Evolutionary conservation across 306 rosid genomes (phyloP).

Genomic region (Medicago lupulina): DNA sequence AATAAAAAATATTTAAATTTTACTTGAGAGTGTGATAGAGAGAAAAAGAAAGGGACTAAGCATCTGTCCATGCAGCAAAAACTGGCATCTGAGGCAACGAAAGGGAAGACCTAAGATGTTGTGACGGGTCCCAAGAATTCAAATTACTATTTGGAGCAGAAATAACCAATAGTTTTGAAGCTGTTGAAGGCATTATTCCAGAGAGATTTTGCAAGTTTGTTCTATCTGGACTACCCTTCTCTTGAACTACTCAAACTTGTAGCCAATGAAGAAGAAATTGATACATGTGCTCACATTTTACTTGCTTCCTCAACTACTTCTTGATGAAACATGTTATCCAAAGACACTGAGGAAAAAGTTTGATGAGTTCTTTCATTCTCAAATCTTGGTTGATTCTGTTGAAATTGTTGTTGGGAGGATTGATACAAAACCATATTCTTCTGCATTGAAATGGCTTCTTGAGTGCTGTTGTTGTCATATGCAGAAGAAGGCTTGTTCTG

Average conservation of each 20-base stretch:
- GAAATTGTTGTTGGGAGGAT: slow-evolving; percentile 52
- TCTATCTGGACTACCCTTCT: slow-evolving; percentile 73
- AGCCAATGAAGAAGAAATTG: slow-evolving; percentile 77
- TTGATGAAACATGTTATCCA: slow-evolving; percentile 51
- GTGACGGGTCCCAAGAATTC: slow-evolving; percentile 70
- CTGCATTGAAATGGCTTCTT: slow-evolving; percentile 48
- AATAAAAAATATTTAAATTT: slow-evolving; percentile 20
- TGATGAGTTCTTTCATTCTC: slow-evolving; percentile 45
- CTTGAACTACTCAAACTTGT: slow-evolving; percentile 77
- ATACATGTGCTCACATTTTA: slow-evolving; percentile 59
- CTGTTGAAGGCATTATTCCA: slow-evolving; percentile 61
- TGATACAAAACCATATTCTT: slow-evolving; percentile 64
- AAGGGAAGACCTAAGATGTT: slow-evolving; percentile 60
- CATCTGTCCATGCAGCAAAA: slow-evolving; percentile 80
- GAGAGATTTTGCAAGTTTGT: slow-evolving; percentile 54
- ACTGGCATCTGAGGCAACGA: slow-evolving; percentile 75
- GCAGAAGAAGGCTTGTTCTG: slow-evolving; percentile 46
- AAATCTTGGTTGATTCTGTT: slow-evolving; percentile 44
- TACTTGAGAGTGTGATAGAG: slow-evolving; percentile 14
- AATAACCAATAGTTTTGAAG: slow-evolving; percentile 51
- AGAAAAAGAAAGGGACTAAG: slow-evolving; percentile 36
- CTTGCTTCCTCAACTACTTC: slow-evolving; percentile 51
- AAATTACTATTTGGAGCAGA: slow-evolving; percentile 49
- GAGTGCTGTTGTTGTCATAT: slow-evolving; percentile 38
- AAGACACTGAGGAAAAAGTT: slow-evolving; percentile 40